Evolutionary conservation across 2,329 filamentous ascomycete genomes (phyloP), one percentile per base, ranked within the genome.

Genomic region (Ophiostoma australiae): DNA sequence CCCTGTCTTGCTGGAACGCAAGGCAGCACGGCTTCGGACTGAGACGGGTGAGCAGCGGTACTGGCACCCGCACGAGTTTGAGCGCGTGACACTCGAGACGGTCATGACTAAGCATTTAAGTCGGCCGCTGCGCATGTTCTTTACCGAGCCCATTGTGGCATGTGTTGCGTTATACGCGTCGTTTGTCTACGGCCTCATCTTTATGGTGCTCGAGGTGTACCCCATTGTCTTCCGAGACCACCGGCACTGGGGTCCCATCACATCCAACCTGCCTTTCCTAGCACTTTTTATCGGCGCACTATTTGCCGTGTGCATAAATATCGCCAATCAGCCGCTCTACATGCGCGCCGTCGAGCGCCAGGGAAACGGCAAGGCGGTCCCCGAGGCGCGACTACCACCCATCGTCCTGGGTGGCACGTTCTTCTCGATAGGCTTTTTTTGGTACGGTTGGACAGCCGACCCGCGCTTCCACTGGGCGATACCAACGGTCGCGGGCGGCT

Each of bases 31-130:
- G 2, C 82, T 89, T 35, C 72, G 73, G 27, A 79, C 85, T 4
- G 76, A 67, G 77, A 79, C 58, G 77, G 81, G 83, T 58, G 70
- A 74, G 33, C 20, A 33, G 8, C 72, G 73, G 3, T 68, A 69
- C 70, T 74, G 73, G 73, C 71, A 73, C 4, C 85, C 86, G 0
- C 83, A 87, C 67, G 89, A 92, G 76, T 79, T 58, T 37, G 68
- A 91, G 76, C 81, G 84, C 70, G 83, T 85, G 35, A 80, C 89
- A 70, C 70, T 85, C 52, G 82, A 80, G 41, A 85, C 90, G 73
- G 83, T 91, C 70, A 77, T 89, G 15, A 87, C 85, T 1, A 86
- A 90, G 39, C 89, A 92, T 0, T 80, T 94, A 41, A 89, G 88
- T 1, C 82, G 91, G 0, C 91, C 92, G 0, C 78, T 93, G 6